phyloP scores from a whole-genome alignment of 139 green algal genomes.

The Yamagishiella unicocca region DNA sequence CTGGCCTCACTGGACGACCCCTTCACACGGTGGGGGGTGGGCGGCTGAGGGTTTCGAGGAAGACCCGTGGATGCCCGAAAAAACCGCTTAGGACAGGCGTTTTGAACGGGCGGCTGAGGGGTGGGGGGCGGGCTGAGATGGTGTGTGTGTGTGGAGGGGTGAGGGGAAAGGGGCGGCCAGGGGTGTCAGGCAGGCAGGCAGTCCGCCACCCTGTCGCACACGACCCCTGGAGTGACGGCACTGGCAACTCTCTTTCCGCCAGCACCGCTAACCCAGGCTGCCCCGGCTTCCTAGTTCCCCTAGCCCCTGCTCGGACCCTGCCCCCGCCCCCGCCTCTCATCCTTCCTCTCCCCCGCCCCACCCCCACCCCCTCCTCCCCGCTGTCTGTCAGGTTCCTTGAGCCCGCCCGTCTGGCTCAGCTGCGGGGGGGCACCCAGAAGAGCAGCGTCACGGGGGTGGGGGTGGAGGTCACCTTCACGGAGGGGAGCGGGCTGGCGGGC shows the following conservation, averaged over 20 bases:
- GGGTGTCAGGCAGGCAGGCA: not conserved
- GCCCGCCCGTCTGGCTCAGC: constrained; percentile 76
- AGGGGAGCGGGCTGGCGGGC: not conserved
- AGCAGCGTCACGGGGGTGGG: constrained; percentile 82
- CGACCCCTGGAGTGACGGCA: too few relatives aligned
- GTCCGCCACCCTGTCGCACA: too few relatives aligned
- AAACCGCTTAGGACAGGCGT: too few relatives aligned
- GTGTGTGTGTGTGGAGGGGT: not conserved
- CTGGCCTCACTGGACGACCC: constrained; percentile 91
- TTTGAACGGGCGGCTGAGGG: constrained; percentile 51
- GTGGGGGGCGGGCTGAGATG: constrained; percentile 47
- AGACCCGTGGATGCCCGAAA: too few relatives aligned
- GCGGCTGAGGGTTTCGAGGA: too few relatives aligned
- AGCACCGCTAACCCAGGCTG: too few relatives aligned
- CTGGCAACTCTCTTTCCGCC: too few relatives aligned
- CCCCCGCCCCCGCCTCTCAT: not conserved
- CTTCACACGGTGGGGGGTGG: constrained; percentile 96
- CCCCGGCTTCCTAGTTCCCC: too few relatives aligned
- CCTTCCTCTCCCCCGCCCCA: not conserved
- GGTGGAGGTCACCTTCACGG: constrained; percentile 77
- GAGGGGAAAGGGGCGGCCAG: too few relatives aligned
- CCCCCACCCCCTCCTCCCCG: not conserved
- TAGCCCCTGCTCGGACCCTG: too few relatives aligned
- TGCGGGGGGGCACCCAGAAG: constrained; percentile 66
- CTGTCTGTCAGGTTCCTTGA: constrained; percentile 77